Evolutionary conservation across 805 yeast species (phyloP), one percentile per base, ranked within the genome.

Genomic region (Ogataea sp.): DNA sequence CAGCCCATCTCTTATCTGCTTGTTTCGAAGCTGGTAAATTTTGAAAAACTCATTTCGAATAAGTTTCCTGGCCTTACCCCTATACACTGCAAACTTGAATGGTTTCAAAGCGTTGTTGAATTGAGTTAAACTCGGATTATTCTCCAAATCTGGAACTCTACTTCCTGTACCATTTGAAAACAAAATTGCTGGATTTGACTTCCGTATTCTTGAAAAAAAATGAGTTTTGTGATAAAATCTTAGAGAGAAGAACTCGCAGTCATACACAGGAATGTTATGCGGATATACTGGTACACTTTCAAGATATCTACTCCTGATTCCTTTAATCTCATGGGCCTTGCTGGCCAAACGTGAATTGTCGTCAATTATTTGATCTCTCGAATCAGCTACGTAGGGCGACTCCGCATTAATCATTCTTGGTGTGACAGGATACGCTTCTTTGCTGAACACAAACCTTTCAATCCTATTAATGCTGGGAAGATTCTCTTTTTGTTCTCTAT

Each of bases 121-220:
- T n/a, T n/a, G n/a, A n/a, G n/a, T n/a, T n/a, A n/a, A n/a, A n/a
- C n/a, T n/a, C n/a, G n/a, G n/a, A n/a, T n/a, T n/a, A n/a, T n/a
- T n/a, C n/a, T n/a, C n/a, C n/a, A n/a, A n/a, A n/a, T n/a, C n/a
- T n/a, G n/a, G n/a, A n/a, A n/a, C n/a, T n/a, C n/a, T n/a, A n/a
- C n/a, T n/a, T n/a, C n/a, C n/a, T n/a, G n/a, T n/a, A n/a, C 9
- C n/a, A 20, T 31, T 28, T 11, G 16, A 18, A 8, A 58, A 34
- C 30, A 53, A 26, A 1, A 59, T 13, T 0, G 57, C 61, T 1
- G 67, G 67, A 18, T 43, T 49, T 0, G 64, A 55, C 36, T 62
- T 62, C n/a, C 64, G 39, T 5, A 53, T 47, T 32, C 42, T 44
- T 1, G 56, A 55, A 17, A 56, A 3, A 31, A 39, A 53, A 35